Base-by-base conservation (phyloP, 306 rosid genomes). In the Vigna angularis region DNA sequence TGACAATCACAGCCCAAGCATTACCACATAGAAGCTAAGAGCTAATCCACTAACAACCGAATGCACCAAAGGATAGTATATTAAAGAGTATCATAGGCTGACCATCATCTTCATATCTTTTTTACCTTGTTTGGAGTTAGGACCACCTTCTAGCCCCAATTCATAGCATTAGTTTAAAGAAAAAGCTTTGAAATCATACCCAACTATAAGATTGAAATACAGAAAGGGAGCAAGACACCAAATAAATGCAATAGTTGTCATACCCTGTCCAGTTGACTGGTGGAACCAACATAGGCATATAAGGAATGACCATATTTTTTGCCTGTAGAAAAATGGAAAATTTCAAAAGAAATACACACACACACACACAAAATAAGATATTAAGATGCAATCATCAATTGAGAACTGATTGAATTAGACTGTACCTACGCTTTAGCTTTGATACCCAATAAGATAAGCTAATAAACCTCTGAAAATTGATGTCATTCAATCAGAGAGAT, bases 241-340 rank as follows among this genome's bases (percentile, higher is more conserved):
- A 82, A 53, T 62, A 32, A 58, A 69, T 32, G 12, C 51, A 50
- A 13, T 72, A 79, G 76, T 56, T 82, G 58, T 30, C 92, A 76
- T 95, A 95, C 99, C 98, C 97, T 79, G 88, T 85, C 99, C 99
- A 95, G 58, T 84, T 87, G 75, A 86, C 79, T 71, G 99, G 97
- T 66, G 98, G 96, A 82, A 93, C 90, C 91, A 95, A 81, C 99
- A 95, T 95, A 61, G 99, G 99, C 94, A 91, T 87, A 68, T 93
- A 95, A 70, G 98, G 99, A 83, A 93, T 95, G 85, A 95, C 97
- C 90, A 95, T 79, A 87, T 81, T 90, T 84, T 86, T 91, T 74
- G 89, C 97, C 99, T 95, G 93, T 85, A 56, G 59, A 77, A 85
- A 78, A 82, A 86, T 17, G 1, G 62, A 74, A 58, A 7, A 14